Evolutionary conservation across 257 asterid species (phyloP).

Genomic region (Fraxinus anomala): DNA sequence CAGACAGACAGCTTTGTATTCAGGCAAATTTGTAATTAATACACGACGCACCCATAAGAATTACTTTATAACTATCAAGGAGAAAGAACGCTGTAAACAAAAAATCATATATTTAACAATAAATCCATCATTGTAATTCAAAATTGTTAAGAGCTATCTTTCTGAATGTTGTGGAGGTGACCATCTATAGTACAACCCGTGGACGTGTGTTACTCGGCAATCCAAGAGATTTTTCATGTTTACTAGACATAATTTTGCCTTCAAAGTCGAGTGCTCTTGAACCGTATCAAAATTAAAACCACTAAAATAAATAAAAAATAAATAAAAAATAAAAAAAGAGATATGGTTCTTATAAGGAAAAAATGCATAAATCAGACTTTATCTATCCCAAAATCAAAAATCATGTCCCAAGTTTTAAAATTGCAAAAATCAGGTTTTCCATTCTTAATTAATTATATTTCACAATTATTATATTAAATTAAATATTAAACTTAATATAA

Average conservation of each 20-base stretch:
- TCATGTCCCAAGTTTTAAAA: no score
- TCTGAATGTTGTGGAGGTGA: background rate
- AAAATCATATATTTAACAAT: background rate
- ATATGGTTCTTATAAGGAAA: no score
- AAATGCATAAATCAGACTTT: no score
- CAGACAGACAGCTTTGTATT: slow-evolving; percentile 17
- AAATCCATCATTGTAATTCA: slow-evolving; percentile 6
- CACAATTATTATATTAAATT: no score
- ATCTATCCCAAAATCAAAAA: no score
- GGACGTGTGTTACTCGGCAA: background rate
- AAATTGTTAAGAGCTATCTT: slow-evolving; percentile 4
- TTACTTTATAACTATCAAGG: background rate
- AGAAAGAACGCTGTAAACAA: background rate
- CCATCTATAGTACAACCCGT: background rate
- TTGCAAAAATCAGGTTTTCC: no score
- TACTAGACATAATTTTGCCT: background rate
- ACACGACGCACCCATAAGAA: background rate
- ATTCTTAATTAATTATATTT: no score
- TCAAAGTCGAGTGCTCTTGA: no score
- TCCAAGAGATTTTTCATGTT: background rate
- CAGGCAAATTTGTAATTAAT: slow-evolving; percentile 22
- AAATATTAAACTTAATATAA: no score
- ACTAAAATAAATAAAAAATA: no score
- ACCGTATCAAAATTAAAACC: no score
- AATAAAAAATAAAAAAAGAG: no score